These are phyloP conservation scores for Blastobotrys proliferans DNA, from an alignment of 1,139 yeast genomes.

Conservation along the genomic window DNA sequence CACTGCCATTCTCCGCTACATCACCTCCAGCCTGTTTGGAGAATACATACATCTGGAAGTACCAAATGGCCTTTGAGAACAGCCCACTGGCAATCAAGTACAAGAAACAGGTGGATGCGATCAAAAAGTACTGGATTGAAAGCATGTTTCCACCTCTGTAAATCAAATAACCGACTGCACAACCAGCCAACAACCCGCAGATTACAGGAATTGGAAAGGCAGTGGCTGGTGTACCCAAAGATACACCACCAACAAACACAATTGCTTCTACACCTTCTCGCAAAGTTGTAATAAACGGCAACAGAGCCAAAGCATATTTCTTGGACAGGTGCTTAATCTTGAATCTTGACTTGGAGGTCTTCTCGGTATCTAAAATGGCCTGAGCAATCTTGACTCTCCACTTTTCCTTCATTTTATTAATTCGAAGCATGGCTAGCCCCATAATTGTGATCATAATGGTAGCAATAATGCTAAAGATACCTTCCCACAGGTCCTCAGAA, in stretches of 20 bases:
- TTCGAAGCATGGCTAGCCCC: slow-evolving; percentile 90
- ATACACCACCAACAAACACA: slow-evolving; percentile 85
- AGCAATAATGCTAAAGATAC: slow-evolving; percentile 78
- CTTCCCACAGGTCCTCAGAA: slow-evolving; percentile 94
- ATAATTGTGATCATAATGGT: slow-evolving; percentile 75
- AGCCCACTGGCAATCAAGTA: slow-evolving; percentile 87
- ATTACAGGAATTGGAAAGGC: slow-evolving; percentile 83
- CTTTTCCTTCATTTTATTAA: slow-evolving; percentile 86
- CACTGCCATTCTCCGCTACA: slow-evolving; percentile 83
- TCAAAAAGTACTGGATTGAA: slow-evolving; percentile 76
- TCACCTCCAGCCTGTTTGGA: slow-evolving; percentile 69
- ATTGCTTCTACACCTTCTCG: slow-evolving; percentile 91
- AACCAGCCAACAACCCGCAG: slow-evolving; percentile 65
- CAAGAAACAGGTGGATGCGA: slow-evolving; percentile 78
- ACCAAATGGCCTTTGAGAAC: slow-evolving; percentile 89
- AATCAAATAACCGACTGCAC: slow-evolving; percentile 58
- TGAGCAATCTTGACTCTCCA: slow-evolving; percentile 88
- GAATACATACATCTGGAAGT: slow-evolving; percentile 67
- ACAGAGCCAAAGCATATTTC: slow-evolving; percentile 68
- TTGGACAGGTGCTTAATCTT: slow-evolving; percentile 35
- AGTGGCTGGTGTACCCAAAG: slow-evolving; percentile 66
- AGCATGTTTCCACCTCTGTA: slow-evolving; percentile 76
- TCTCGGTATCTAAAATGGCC: slow-evolving; percentile 50
- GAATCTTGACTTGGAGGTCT: slow-evolving; percentile 19
- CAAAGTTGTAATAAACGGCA: slow-evolving; percentile 73